A percentile compares a stretch with the other conserved stretches of the same genome.
phyloP scores from a whole-genome alignment of 768 basidiomycete species.

The Tephrocybe rancida region DNA sequence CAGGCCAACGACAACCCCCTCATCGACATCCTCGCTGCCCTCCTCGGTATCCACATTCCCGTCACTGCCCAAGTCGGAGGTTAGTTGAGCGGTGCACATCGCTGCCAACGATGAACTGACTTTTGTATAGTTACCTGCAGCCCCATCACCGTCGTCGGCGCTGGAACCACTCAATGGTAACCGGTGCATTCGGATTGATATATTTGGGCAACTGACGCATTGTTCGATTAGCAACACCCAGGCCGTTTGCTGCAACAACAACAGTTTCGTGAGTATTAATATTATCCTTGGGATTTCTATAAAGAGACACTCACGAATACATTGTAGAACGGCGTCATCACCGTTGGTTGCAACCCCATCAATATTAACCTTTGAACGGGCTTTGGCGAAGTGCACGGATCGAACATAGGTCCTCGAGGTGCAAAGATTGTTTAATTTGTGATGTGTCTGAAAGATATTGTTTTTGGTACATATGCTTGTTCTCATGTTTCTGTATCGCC shows the following conservation, averaged over 20 bases:
- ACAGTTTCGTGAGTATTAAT: slow-evolving; percentile 19
- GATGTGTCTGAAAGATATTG: too few relatives aligned
- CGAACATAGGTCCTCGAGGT: not conserved
- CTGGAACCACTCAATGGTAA: slow-evolving; percentile 9
- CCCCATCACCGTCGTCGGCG: slow-evolving; percentile 13
- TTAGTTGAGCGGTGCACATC: not conserved
- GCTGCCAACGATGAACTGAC: not conserved
- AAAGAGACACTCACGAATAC: not conserved
- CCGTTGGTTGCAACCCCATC: slow-evolving; percentile 20
- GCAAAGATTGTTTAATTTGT: too few relatives aligned
- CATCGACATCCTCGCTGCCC: slow-evolving; percentile 6
- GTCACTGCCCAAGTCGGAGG: slow-evolving; percentile 11
- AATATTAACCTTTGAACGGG: slow-evolving; percentile 15
- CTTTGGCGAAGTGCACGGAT: not conserved
- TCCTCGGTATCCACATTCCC: slow-evolving; percentile 8
- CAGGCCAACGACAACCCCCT: not conserved
- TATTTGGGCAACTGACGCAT: not conserved
- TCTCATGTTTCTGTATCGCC: too few relatives aligned
- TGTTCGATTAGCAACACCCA: slow-evolving; percentile 14
- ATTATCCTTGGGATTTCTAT: too few relatives aligned
- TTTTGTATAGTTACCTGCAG: slow-evolving; percentile 13
- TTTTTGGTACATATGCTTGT: too few relatives aligned
- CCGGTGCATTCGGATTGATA: not conserved
- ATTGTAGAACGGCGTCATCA: slow-evolving; percentile 18
- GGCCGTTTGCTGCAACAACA: slow-evolving; percentile 20